Evolutionary conservation across 2,329 filamentous ascomycete genomes (phyloP).

Genomic region (Penicillium concentricum): DNA sequence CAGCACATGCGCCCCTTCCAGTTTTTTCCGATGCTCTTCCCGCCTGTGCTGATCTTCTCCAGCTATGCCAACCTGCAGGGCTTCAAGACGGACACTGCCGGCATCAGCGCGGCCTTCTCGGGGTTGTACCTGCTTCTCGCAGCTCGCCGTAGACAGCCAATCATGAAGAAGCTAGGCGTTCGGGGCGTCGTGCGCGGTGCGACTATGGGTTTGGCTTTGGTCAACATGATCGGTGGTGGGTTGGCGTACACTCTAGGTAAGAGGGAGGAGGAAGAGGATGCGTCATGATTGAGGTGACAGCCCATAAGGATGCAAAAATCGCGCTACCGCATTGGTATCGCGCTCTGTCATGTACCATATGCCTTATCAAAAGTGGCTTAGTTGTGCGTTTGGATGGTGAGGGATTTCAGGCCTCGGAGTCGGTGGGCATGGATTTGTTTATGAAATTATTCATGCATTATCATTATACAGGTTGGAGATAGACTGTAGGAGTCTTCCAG

Average conservation of each 20-base stretch:
- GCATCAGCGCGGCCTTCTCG: conserved; percentile 64
- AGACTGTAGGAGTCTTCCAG: neutral
- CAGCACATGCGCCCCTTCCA: conserved; percentile 68
- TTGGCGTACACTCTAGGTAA: conserved; percentile 48
- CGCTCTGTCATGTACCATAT: conserved; percentile 3
- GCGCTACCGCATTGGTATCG: neutral
- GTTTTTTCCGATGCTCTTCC: conserved; percentile 64
- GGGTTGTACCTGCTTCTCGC: conserved; percentile 65
- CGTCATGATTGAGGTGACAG: neutral
- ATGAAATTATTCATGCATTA: conserved; percentile 1
- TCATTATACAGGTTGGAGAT: neutral
- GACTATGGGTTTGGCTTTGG: conserved; percentile 47
- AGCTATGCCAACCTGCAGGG: conserved; percentile 64
- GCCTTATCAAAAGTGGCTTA: neutral
- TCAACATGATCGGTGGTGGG: conserved; percentile 48
- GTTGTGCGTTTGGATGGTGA: neutral
- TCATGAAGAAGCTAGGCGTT: conserved; percentile 47
- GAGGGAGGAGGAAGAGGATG: conserved; percentile 39
- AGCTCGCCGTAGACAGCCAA: conserved; percentile 52
- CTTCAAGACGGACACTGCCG: conserved; percentile 63
- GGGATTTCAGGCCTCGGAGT: neutral
- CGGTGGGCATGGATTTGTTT: neutral
- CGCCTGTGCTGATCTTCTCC: conserved; percentile 64
- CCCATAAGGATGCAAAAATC: neutral
- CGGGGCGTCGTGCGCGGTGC: conserved; percentile 46